Conservation (phyloP, 306 rosid species). For the Glycine tomentella region DNA sequence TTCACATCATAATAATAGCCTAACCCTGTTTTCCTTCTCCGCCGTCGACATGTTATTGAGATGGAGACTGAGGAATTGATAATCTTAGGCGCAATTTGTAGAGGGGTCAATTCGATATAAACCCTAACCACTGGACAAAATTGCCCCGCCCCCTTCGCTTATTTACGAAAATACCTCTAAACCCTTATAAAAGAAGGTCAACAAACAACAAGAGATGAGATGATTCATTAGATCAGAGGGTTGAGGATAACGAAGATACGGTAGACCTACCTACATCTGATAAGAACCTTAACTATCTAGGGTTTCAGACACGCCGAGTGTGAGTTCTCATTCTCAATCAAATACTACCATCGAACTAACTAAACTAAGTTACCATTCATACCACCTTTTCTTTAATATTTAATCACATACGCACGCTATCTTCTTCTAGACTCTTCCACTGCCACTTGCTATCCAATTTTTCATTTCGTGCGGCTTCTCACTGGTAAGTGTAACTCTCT, state of each 20-base stretch:
- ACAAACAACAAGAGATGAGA: not conserved
- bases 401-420: not conserved
- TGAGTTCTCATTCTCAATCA: conserved; percentile 7
- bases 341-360: too few relatives aligned
- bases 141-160: not conserved
- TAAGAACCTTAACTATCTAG: conserved; percentile 47
- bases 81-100: conserved; percentile 18
- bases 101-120: not conserved
- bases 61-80: accelerated
- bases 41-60: not conserved
- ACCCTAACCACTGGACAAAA: conserved; percentile 24
- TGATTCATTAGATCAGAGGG: conserved; percentile 44
- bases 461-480: conserved; percentile 36
- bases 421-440: conserved; percentile 40
- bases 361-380: conserved; percentile 27
- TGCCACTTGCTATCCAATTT: conserved; percentile 1
- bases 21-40: not conserved
- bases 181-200: conserved; percentile 13
- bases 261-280: conserved; percentile 42
- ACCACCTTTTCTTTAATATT: not conserved
- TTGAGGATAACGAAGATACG: not conserved
- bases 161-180: conserved; percentile 43
- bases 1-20: not conserved
- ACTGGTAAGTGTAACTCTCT: conserved; percentile 53
- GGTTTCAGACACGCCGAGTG: conserved; percentile 49